These are phyloP conservation scores for Podosphaera aphanis DNA, from an alignment of 2,329 filamentous ascomycete genomes.

Conservation along the genomic window DNA sequence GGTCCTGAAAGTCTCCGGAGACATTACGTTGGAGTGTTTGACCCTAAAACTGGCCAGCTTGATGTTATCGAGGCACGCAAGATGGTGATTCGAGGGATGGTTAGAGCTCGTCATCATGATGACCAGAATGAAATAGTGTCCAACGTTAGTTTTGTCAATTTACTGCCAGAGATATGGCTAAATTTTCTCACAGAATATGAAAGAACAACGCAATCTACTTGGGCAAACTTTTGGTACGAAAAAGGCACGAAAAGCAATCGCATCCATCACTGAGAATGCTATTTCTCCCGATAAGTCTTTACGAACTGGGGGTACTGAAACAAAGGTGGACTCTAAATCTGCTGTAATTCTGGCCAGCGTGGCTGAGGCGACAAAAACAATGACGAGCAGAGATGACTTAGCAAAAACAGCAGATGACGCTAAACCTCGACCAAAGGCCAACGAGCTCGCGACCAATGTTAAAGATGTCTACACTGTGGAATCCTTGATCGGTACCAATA, in stretches of 20 bases:
- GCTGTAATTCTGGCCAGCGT: conserved; percentile 40
- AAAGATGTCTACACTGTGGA: conserved; percentile 51
- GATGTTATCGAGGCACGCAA: conserved; percentile 40
- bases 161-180: conserved; percentile 8
- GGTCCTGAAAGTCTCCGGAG: conserved; percentile 25
- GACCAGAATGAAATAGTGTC: conserved; percentile 22
- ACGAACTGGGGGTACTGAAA: conserved; percentile 18
- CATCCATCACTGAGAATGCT: conserved; percentile 44
- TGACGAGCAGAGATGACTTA: conserved; percentile 42
- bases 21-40: conserved; percentile 42
- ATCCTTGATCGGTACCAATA: conserved; percentile 40
- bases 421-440: conserved; percentile 51
- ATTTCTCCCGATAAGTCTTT: conserved; percentile 23
- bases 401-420: conserved; percentile 39
- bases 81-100: conserved; percentile 34
- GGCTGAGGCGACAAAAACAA: conserved; percentile 34
- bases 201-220: conserved; percentile 42
- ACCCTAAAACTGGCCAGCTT: conserved; percentile 33
- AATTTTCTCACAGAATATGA: conserved; percentile 23
- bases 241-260: conserved; percentile 60
- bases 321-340: conserved; percentile 31
- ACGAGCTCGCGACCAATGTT: conserved; percentile 40
- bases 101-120: conserved; percentile 29
- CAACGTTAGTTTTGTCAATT: conserved; percentile 10
- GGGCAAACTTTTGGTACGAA: conserved; percentile 65